Evolutionary conservation across 1,284 basidiomycete genomes (phyloP), one percentile per base, ranked within the genome.

Genomic region (Naganishia liquefaciens): DNA sequence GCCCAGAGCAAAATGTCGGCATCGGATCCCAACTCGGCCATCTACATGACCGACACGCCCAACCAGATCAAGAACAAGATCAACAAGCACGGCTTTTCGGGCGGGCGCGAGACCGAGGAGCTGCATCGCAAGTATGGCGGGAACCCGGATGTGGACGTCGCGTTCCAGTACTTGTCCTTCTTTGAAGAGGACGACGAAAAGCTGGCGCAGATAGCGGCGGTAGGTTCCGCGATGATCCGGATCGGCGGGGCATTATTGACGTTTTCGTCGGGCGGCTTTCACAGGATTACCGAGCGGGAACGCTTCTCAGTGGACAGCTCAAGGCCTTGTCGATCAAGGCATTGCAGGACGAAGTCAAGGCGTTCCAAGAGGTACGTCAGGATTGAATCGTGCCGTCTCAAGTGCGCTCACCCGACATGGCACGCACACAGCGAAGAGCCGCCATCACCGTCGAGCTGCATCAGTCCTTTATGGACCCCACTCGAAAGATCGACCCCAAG

Each of bases 1-100:
- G 90, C 93, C 5, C 92, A 96, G 78, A 96, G 93, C 46, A 99
- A 99, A 82, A 99, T 99, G 96, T 94, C 91, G 74, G 95, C 95
- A 3, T 93, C 90, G 57, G 89, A 94, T 77, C 83, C 87, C 40
- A 94, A 91, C 79, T 89, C 87, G 68, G 89, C 89, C 71, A 95
- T 99, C 71, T 98, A 85, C 80, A 97, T 99, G 94, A 92, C 85
- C 57, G 96, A 99, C 77, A 92, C 89, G 63, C 83, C 88, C 19
- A 88, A 87, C 70, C 90, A 94, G 80, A 97, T 99, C 81, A 96
- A 97, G 83, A 98, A 93, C 79, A 99, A 99, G 83, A 88, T 99
- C 76, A 97, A 93, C 76, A 88, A 85, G 73, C 90, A 94, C 73
- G 92, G 90, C 2, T 94, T 94, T 78, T 91, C 89, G 0, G 92